Evolutionary conservation across 352 stramenopile species (phyloP).

Genomic region (Aphanomyces cochlioides): DNA sequence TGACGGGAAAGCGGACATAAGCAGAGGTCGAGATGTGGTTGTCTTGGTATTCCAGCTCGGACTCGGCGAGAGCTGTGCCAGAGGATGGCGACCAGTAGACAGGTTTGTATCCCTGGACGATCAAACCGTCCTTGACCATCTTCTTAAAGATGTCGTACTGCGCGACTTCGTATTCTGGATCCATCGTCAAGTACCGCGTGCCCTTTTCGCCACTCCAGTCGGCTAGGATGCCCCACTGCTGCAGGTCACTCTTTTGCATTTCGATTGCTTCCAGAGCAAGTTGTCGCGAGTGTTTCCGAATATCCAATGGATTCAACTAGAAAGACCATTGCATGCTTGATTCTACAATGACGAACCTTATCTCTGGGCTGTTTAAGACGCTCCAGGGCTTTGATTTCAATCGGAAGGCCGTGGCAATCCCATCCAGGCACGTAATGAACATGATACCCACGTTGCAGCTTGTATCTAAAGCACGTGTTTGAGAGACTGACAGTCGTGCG

Average conservation of each 20-base stretch:
- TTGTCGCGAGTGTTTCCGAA: conserved; percentile 87
- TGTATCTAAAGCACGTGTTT: conserved; percentile 53
- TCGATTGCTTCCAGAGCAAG: conserved; percentile 92
- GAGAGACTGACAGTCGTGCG: not conserved
- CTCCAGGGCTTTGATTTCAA: conserved; percentile 97
- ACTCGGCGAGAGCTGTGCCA: conserved; percentile 96
- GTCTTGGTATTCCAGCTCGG: conserved; percentile 98
- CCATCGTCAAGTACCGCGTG: conserved; percentile 92
- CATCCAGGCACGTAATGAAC: conserved; percentile 97
- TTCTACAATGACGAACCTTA: conserved; percentile 1
- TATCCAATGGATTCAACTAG: conserved; percentile 80
- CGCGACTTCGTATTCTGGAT: conserved; percentile 92
- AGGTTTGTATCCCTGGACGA: conserved; percentile 97
- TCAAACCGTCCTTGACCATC: conserved; percentile 94
- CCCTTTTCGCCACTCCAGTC: conserved; percentile 77
- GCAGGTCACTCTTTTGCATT: conserved; percentile 90
- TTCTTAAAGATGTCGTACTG: conserved; percentile 97
- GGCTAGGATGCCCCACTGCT: conserved; percentile 92
- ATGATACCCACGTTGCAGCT: conserved; percentile 91
- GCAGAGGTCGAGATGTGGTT: conserved; percentile 95
- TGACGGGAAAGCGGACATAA: conserved; percentile 88
- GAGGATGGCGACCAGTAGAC: conserved; percentile 98
- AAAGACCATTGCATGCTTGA: conserved; percentile 13
- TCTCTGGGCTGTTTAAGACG: conserved; percentile 62
- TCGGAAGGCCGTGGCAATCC: conserved; percentile 99